Evolutionary conservation across 805 yeast genomes (phyloP).

Genomic region (Sugiyamaella americana): DNA sequence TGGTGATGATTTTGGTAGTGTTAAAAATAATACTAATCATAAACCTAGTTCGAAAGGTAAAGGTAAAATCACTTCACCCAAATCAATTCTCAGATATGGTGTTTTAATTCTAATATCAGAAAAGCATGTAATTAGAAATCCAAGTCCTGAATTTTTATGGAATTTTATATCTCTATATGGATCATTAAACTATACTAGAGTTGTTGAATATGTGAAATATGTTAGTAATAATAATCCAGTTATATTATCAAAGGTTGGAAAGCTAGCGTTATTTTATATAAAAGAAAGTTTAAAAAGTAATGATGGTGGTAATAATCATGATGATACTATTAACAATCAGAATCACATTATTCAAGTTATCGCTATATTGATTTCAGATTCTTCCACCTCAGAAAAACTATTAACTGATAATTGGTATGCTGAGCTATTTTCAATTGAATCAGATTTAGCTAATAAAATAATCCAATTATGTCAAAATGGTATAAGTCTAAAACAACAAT

Average conservation of each 20-base stretch:
- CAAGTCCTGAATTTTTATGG: conserved; percentile 26
- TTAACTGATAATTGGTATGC: conserved; percentile 14
- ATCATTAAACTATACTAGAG: conserved; percentile 14
- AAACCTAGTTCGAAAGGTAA: background rate
- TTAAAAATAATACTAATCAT: background rate
- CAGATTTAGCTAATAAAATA: conserved; percentile 9
- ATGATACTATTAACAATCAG: background rate
- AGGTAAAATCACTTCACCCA: background rate
- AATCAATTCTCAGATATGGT: background rate
- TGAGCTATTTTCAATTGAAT: conserved; percentile 9
- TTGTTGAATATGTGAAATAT: conserved; percentile 1
- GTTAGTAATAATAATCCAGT: background rate
- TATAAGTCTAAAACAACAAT: background rate
- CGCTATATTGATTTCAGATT: conserved; percentile 11
- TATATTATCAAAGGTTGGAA: conserved; percentile 5
- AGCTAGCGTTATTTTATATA: conserved; percentile 7
- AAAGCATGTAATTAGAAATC: conserved; percentile 6
- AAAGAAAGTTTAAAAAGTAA: background rate
- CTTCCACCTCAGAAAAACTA: conserved; percentile 1
- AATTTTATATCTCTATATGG: conserved; percentile 23
- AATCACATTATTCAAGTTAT: conserved; percentile 2
- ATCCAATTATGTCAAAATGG: conserved; percentile 3
- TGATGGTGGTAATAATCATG: background rate
- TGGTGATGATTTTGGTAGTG: background rate
- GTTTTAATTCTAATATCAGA: conserved; percentile 9